Percentiles rank a stretch among this genome's conserved stretches.
Evolutionary conservation across 179 eudicot genomes (phyloP).

Genomic region (Beta macrorhiza): DNA sequence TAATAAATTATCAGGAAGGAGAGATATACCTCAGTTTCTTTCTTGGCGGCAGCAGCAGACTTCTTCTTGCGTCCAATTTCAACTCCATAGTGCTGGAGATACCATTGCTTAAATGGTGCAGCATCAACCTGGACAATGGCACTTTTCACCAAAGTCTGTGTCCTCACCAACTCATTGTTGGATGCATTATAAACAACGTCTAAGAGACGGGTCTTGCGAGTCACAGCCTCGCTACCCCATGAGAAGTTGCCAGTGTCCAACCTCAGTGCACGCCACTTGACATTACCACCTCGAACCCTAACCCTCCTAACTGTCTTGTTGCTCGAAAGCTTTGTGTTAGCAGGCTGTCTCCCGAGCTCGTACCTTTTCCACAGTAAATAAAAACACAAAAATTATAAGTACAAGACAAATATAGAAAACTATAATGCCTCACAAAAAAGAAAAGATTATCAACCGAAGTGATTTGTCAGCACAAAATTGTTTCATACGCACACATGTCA

Average conservation of each 20-base stretch:
- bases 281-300: conserved; percentile 52
- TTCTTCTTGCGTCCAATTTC: conserved; percentile 54
- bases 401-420: neutral
- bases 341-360: conserved; percentile 51
- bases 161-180: conserved; percentile 55
- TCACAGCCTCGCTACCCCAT: conserved; percentile 53
- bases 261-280: conserved; percentile 54
- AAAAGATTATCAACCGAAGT: neutral
- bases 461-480: neutral
- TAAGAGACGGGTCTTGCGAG: conserved; percentile 46
- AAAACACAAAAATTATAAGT: neutral
- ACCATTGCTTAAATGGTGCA: conserved; percentile 58
- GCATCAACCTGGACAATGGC: conserved; percentile 63
- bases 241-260: conserved; percentile 51
- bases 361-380: conserved; percentile 27
- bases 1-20: neutral
- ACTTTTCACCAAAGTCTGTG: conserved; percentile 55
- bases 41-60: conserved; percentile 39
- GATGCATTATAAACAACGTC: conserved; percentile 57
- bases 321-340: conserved; percentile 49
- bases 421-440: neutral
- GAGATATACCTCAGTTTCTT: conserved; percentile 37
- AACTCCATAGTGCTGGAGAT: conserved; percentile 45
- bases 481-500: neutral
- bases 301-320: conserved; percentile 54